Evolutionary conservation across 2,329 filamentous ascomycete species (phyloP).

Genomic region (Diaporthe sp.): DNA sequence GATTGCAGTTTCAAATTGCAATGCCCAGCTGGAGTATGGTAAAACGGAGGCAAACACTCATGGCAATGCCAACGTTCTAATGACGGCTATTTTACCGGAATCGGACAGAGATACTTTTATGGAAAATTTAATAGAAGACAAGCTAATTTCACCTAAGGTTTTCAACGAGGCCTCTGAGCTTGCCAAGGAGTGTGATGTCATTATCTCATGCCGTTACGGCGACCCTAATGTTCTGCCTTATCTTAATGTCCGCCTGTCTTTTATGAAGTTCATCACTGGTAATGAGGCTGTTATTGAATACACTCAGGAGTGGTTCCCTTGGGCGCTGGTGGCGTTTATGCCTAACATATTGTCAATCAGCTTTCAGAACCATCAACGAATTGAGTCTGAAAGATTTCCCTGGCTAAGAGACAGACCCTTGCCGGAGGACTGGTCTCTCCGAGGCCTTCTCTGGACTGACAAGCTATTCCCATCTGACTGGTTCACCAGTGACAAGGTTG

Average conservation of each 20-base stretch:
- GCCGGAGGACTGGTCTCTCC: constrained; percentile 77
- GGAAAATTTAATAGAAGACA: constrained; percentile 4
- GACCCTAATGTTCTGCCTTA: constrained; percentile 74
- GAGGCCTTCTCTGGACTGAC: constrained; percentile 73
- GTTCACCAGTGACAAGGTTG: constrained; percentile 70
- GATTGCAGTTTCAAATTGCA: constrained; percentile 70
- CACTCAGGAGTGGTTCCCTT: constrained; percentile 57
- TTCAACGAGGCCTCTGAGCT: constrained; percentile 57
- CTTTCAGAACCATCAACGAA: constrained; percentile 49
- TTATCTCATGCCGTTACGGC: constrained; percentile 65
- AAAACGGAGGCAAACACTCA: constrained; percentile 40
- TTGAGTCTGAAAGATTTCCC: constrained; percentile 63
- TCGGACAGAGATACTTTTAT: constrained; percentile 23
- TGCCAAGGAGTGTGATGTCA: constrained; percentile 57
- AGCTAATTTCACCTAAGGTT: constrained; percentile 41
- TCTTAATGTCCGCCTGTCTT: constrained; percentile 73
- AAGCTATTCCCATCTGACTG: constrained; percentile 70
- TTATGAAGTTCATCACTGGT: constrained; percentile 63
- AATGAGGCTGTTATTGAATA: constrained; percentile 58
- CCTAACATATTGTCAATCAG: constrained; percentile 52
- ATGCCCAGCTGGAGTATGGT: constrained; percentile 68
- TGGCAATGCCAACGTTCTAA: constrained; percentile 56
- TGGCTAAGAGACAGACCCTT: constrained; percentile 65
- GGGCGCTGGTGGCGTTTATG: constrained; percentile 53
- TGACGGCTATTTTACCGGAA: constrained; percentile 51